Base-by-base conservation (phyloP, 441 rosid species). In the Aquilaria agallochum region DNA sequence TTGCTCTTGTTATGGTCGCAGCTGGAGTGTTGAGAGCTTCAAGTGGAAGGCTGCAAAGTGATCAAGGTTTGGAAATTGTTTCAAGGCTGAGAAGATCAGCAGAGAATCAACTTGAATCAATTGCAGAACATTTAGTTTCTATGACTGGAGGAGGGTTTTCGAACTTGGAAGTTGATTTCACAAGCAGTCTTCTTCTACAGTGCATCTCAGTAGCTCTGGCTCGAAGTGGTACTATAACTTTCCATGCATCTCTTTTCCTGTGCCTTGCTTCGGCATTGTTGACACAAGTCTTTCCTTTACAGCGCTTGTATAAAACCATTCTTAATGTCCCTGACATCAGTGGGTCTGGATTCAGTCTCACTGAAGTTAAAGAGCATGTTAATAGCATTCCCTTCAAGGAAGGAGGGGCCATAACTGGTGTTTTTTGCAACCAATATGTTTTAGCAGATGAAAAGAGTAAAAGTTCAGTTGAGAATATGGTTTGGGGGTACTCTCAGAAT, bases 401-500 rank as follows among this genome's bases (percentile, higher is more conserved):
- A 76, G 92, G 92, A n/a, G 99, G 97, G 64, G 73, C 82, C 50
- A 68, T 87, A 71, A 79, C 84, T 58, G 82, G 88, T 62, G 84
- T 83, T 57, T 83, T 94, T 68, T 91, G 97, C 81, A 86, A 82
- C 60, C 96, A 83, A 56, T 91, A 94, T 73, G 74, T 63, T 30
- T 76, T 78, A 53, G 82, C 76, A 48, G 88, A 80, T 65, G 92
- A 82, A 61, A 85, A 78, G 65, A 82, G 72, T 80, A 85, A 80
- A 66, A 59, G 44, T 32, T 59, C 62, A 9, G 96, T 86, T 71
- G 99, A 94, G 75, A 81, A 69, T 58, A 61, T 78, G 73, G 69
- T 91, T 42, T 91, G 99, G 99, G 69, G 53, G 58, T 91, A 81
- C 81, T 94, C 95, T 75, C 82, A 65, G 62, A 90, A 84, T 67